Percentiles rank a stretch among this genome's conserved stretches.
phyloP scores from a whole-genome alignment of 2,329 filamentous ascomycete species.

The Fusarium humuli region DNA sequence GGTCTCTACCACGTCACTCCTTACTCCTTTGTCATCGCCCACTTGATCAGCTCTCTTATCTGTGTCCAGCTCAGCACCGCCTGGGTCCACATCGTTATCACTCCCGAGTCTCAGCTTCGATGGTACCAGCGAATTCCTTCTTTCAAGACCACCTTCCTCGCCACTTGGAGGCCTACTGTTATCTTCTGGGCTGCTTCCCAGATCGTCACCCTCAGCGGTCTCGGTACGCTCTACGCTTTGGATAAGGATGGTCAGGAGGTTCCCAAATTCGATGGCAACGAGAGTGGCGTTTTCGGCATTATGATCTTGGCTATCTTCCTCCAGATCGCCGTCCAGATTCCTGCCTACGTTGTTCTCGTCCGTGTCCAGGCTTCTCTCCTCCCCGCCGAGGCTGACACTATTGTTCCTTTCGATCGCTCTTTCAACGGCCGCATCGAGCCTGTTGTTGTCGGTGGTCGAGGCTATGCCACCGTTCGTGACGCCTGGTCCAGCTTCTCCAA shows the following conservation, averaged over 20 bases:
- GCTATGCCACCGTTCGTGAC: constrained; percentile 76
- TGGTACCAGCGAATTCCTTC: constrained; percentile 78
- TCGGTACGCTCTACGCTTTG: constrained; percentile 57
- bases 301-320: constrained; percentile 60
- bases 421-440: constrained; percentile 82
- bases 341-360: constrained; percentile 79
- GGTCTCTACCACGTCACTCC: constrained; percentile 59
- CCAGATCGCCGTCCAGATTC: constrained; percentile 75
- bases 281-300: constrained; percentile 60
- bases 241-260: constrained; percentile 54
- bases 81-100: constrained; percentile 90
- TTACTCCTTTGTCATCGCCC: constrained; percentile 55
- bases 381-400: constrained; percentile 81
- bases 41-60: constrained; percentile 63
- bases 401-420: constrained; percentile 90
- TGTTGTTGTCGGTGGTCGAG: constrained; percentile 77
- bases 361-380: constrained; percentile 91
- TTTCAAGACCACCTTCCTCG: constrained; percentile 71
- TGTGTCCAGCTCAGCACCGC: constrained; percentile 77
- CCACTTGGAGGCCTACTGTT: constrained; percentile 75
- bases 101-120: constrained; percentile 69
- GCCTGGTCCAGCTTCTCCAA: constrained; percentile 84
- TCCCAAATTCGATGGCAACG: constrained; percentile 44
- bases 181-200: constrained; percentile 70
- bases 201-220: constrained; percentile 60